These are phyloP conservation scores for Leucocoprinus sp. DNA, from an alignment of 768 basidiomycete genomes.

Conservation along the genomic window DNA sequence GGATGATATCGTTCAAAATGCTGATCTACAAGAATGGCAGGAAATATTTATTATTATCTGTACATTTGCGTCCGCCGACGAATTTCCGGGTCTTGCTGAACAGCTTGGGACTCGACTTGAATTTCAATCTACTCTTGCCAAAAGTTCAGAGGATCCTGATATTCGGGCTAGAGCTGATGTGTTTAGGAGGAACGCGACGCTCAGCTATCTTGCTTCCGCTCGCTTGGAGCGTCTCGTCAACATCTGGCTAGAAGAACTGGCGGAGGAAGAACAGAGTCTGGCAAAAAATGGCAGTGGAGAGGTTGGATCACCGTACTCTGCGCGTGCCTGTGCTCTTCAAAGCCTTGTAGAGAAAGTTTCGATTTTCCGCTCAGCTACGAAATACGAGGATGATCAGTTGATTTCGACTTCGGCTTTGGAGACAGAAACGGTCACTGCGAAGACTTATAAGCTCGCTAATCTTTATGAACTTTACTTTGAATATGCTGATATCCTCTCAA, in stretches of 20 bases:
- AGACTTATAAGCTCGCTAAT: slow-evolving; percentile 73
- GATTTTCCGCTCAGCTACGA: slow-evolving; percentile 82
- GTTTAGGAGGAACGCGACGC: slow-evolving; percentile 78
- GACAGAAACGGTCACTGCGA: slow-evolving; percentile 31
- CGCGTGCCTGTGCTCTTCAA: slow-evolving; percentile 81
- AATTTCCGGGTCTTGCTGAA: slow-evolving; percentile 83
- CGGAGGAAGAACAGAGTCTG: slow-evolving; percentile 68
- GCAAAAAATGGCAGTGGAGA: slow-evolving; percentile 30
- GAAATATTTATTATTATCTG: slow-evolving; percentile 96
- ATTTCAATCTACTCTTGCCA: slow-evolving; percentile 62
- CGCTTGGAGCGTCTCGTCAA: slow-evolving; percentile 79
- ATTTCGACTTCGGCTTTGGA: slow-evolving; percentile 18
- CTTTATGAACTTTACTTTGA: slow-evolving; percentile 94
- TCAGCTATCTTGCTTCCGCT: slow-evolving; percentile 90
- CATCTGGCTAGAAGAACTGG: slow-evolving; percentile 88
- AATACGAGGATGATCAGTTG: slow-evolving; percentile 72
- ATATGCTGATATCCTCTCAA: slow-evolving; percentile 86
- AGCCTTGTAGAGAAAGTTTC: slow-evolving; percentile 96
- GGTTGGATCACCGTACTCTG: slow-evolving; percentile 58
- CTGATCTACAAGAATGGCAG: slow-evolving; percentile 89
- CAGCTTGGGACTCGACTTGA: slow-evolving; percentile 89
- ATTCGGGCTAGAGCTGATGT: slow-evolving; percentile 32
- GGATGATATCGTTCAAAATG: slow-evolving; percentile 91
- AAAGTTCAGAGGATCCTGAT: slow-evolving; percentile 39
- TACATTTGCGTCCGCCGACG: slow-evolving; percentile 81